These are phyloP conservation scores for Sequoia sempervirens DNA, from an alignment of 75 land plant genomes.

Conservation along the genomic window DNA sequence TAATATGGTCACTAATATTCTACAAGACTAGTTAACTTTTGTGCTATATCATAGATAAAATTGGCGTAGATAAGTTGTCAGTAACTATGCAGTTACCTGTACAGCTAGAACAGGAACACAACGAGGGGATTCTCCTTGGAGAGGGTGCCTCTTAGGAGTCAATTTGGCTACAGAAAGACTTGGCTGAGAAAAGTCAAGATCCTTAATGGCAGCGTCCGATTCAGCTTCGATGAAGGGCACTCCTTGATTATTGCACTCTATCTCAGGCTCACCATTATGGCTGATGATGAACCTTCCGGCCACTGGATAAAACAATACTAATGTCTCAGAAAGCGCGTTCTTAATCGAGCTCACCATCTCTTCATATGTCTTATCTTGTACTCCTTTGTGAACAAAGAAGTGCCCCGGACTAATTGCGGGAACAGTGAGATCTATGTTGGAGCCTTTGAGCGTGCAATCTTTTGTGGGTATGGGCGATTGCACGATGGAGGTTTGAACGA, in stretches of 20 bases:
- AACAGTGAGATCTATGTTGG: neutral
- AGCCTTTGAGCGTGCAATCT: neutral
- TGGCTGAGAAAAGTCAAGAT: neutral
- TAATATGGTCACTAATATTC: neutral
- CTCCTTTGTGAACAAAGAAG: neutral
- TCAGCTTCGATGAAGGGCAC: neutral
- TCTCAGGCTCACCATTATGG: neutral
- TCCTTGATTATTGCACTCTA: neutral
- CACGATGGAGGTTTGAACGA: neutral
- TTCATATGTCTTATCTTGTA: neutral
- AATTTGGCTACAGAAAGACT: neutral
- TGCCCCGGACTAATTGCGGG: neutral
- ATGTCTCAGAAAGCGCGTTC: neutral
- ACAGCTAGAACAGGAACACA: too few species aligned
- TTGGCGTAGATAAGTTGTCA: too few species aligned
- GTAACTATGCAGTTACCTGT: neutral
- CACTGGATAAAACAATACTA: neutral
- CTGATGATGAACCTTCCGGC: neutral
- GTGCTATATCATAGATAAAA: too few species aligned
- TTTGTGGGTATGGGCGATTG: neutral
- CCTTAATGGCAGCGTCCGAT: neutral
- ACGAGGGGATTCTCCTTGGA: neutral
- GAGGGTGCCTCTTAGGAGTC: neutral
- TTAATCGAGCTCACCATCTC: neutral
- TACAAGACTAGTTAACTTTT: too few species aligned